Percentiles rank a stretch among this genome's conserved stretches.
phyloP scores from a whole-genome alignment of 768 basidiomycete genomes.

The Trametes meyenii region DNA sequence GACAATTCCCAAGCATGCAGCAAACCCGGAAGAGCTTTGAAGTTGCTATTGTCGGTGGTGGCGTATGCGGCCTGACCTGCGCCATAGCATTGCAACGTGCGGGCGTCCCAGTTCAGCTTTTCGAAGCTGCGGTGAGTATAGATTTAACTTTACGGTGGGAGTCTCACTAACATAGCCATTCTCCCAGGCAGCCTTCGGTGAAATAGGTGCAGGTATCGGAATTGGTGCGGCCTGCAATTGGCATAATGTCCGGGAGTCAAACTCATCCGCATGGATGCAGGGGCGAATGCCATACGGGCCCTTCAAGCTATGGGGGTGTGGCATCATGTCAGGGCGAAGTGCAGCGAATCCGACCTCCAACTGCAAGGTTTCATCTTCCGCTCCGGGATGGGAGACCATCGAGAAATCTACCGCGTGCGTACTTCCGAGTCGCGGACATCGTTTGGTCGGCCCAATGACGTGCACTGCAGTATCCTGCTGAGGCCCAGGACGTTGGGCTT shows the following conservation, averaged over 20 bases:
- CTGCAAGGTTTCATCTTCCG: slow-evolving; percentile 43
- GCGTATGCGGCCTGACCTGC: slow-evolving; percentile 53
- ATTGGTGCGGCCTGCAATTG: slow-evolving; percentile 37
- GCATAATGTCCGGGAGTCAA: neutral
- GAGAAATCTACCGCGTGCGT: slow-evolving; percentile 47
- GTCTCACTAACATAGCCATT: neutral
- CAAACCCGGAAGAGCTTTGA: slow-evolving; percentile 38
- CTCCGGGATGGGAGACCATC: slow-evolving; percentile 44
- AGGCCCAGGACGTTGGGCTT: slow-evolving; percentile 40
- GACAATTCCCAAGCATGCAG: neutral
- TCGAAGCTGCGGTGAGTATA: slow-evolving; percentile 51
- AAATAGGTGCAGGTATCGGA: slow-evolving; percentile 57
- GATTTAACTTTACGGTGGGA: neutral
- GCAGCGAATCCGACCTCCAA: slow-evolving; percentile 38
- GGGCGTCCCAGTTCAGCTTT: slow-evolving; percentile 50
- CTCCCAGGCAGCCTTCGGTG: slow-evolving; percentile 47
- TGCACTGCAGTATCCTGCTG: slow-evolving; percentile 8
- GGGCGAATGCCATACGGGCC: slow-evolving; percentile 53
- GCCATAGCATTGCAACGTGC: slow-evolving; percentile 46
- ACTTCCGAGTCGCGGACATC: neutral
- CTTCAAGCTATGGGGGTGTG: slow-evolving; percentile 47
- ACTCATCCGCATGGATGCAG: slow-evolving; percentile 29
- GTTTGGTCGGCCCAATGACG: neutral
- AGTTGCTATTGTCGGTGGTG: slow-evolving; percentile 60
- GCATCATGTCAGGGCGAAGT: slow-evolving; percentile 43